phyloP scores from a whole-genome alignment of 345 rosid species.

The Linum trigynum region DNA sequence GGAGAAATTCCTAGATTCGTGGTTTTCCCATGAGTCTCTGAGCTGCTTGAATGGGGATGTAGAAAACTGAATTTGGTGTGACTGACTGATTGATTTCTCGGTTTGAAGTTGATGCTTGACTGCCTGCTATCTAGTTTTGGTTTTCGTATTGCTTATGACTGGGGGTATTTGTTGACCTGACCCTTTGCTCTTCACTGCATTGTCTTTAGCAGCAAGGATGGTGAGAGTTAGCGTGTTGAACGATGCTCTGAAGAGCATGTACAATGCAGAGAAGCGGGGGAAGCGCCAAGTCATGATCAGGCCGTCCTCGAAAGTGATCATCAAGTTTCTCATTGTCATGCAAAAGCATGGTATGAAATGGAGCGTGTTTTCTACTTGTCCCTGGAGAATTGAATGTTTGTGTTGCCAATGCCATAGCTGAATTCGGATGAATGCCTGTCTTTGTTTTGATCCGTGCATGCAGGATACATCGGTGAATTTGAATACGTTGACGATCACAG shows the following conservation, averaged over 20 bases:
- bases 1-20: no score
- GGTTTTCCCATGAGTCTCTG: no score
- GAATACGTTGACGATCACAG: constrained; percentile 29
- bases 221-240: constrained; percentile 28
- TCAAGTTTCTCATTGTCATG: constrained; percentile 24
- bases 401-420: no score
- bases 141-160: no score
- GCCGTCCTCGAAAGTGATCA: constrained; percentile 27
- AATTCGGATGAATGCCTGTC: background rate
- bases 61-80: no score
- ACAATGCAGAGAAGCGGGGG: constrained; percentile 29
- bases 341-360: constrained; percentile 22
- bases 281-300: constrained; percentile 27
- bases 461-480: constrained; percentile 28
- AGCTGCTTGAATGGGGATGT: no score
- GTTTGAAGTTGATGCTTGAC: no score
- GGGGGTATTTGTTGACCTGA: no score
- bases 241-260: constrained; percentile 27
- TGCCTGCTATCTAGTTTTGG: no score
- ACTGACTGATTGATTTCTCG: no score
- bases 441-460: background rate
- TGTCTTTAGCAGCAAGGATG: constrained; percentile 12
- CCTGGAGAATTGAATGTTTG: background rate
- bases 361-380: background rate
- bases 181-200: no score